These are phyloP conservation scores for Citrus sp. DNA, from an alignment of 345 rosid genomes.

Conservation along the genomic window DNA sequence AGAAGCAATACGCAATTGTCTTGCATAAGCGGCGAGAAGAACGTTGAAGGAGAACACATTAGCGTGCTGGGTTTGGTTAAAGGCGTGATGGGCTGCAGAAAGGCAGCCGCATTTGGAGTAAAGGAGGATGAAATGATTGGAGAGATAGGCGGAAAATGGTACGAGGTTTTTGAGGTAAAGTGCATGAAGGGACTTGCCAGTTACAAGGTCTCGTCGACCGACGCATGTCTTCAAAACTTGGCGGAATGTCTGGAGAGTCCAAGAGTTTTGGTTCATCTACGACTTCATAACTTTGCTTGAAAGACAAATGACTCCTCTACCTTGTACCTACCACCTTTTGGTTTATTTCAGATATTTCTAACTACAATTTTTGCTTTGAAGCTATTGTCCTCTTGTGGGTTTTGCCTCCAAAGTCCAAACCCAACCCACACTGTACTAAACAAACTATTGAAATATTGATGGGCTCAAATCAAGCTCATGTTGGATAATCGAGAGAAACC, in stretches of 20 bases:
- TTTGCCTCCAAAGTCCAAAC: neutral
- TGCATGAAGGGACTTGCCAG: constrained; percentile 71
- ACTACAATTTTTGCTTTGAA: too few relatives aligned
- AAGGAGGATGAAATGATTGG: constrained; percentile 86
- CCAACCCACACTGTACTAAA: neutral
- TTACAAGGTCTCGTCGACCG: constrained; percentile 44
- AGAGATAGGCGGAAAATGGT: constrained; percentile 70
- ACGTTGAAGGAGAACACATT: constrained; percentile 82
- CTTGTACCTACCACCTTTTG: too few relatives aligned
- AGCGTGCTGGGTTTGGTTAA: constrained; percentile 43
- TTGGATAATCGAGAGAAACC: too few relatives aligned
- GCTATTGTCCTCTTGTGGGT: too few relatives aligned
- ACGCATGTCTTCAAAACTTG: constrained; percentile 51
- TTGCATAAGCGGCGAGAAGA: constrained; percentile 46
- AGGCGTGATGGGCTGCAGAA: constrained; percentile 44
- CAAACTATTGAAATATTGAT: too few relatives aligned
- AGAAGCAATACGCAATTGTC: constrained; percentile 34
- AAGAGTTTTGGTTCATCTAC: constrained; percentile 55
- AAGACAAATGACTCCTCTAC: too few relatives aligned
- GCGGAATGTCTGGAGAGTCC: constrained; percentile 45
- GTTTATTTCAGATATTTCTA: too few relatives aligned
- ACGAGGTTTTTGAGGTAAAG: constrained; percentile 62
- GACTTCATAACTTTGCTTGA: neutral
- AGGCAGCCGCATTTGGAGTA: constrained; percentile 77
- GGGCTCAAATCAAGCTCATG: too few relatives aligned